Percentiles rank a stretch among this genome's conserved stretches.
Evolutionary conservation across 768 basidiomycete genomes (phyloP).

Genomic region (Pseudohyphozyma bogoriensis): DNA sequence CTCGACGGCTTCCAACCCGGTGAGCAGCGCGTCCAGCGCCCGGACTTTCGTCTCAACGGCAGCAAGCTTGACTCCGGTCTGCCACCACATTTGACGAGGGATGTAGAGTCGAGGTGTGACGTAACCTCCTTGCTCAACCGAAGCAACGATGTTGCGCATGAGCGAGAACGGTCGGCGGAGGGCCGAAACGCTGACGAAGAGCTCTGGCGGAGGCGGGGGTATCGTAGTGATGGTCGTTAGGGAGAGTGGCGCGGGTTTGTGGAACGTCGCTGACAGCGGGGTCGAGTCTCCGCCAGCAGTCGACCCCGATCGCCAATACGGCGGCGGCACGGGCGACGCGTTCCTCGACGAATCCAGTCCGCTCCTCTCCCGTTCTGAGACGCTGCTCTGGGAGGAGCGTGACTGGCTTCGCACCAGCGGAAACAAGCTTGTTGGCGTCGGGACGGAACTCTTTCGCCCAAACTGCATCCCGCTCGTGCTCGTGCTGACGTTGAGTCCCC

Average conservation of each 20-base stretch:
- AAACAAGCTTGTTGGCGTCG: slow-evolving; percentile 16
- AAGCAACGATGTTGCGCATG: slow-evolving; percentile 67
- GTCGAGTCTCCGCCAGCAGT: not conserved
- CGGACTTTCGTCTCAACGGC: slow-evolving; percentile 77
- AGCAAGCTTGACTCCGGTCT: slow-evolving; percentile 72
- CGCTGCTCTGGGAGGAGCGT: slow-evolving; percentile 4
- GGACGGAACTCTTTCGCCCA: slow-evolving; percentile 10
- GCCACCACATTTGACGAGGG: slow-evolving; percentile 81
- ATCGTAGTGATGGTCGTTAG: not conserved
- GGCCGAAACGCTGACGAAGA: slow-evolving; percentile 27
- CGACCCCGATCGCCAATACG: not conserved
- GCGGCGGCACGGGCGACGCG: not conserved
- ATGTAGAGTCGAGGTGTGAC: slow-evolving; percentile 76
- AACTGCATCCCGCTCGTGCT: too few species aligned
- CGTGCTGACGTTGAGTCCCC: too few species aligned
- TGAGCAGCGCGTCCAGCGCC: slow-evolving; percentile 66
- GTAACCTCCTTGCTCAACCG: slow-evolving; percentile 84
- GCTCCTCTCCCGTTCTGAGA: too few species aligned
- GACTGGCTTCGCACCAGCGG: slow-evolving; percentile 17
- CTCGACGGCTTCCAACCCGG: slow-evolving; percentile 65
- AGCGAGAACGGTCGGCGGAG: slow-evolving; percentile 79
- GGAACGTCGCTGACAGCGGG: not conserved
- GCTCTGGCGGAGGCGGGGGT: not conserved
- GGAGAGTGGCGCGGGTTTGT: not conserved
- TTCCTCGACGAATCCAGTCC: not conserved